These are phyloP conservation scores for Alternaria sp. DNA, from an alignment of 2,329 filamentous ascomycete genomes.

Conservation along the genomic window DNA sequence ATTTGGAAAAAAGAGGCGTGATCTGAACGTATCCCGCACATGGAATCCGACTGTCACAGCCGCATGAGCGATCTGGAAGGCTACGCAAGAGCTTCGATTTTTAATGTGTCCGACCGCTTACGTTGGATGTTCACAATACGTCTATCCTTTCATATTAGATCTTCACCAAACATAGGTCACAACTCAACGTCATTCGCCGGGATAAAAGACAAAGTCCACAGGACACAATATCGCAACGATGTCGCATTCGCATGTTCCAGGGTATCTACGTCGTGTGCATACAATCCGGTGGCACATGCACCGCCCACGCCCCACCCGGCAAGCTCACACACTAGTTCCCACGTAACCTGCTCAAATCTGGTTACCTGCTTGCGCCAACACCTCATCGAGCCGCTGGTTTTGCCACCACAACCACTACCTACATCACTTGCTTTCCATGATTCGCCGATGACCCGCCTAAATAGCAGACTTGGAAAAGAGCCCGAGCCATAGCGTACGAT, in stretches of 20 bases:
- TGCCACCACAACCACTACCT: constrained; percentile 20
- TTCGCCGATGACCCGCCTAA: constrained; percentile 22
- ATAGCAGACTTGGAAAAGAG: constrained; percentile 8
- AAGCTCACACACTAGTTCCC: constrained; percentile 22
- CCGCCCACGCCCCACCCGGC: constrained; percentile 16
- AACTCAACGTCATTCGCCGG: neutral
- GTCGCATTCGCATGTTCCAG: constrained; percentile 1
- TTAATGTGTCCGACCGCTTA: neutral
- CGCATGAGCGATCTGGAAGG: neutral
- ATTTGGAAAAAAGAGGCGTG: constrained; percentile 45
- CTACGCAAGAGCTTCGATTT: constrained; percentile 5
- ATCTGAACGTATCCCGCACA: constrained; percentile 23
- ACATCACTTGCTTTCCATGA: constrained; percentile 11
- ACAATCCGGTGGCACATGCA: constrained; percentile 5
- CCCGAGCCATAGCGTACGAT: constrained; percentile 3
- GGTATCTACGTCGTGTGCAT: neutral
- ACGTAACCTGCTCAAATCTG: constrained; percentile 40
- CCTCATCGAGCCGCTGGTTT: constrained; percentile 15
- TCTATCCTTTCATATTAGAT: neutral
- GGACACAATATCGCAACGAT: neutral
- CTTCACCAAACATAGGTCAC: neutral
- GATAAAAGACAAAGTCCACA: neutral
- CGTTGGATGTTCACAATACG: constrained; percentile 2
- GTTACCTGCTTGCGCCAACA: constrained; percentile 22
- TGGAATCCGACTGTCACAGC: neutral